phyloP scores from a whole-genome alignment of 2,329 filamentous ascomycete species.

The Exophiala sp. region DNA sequence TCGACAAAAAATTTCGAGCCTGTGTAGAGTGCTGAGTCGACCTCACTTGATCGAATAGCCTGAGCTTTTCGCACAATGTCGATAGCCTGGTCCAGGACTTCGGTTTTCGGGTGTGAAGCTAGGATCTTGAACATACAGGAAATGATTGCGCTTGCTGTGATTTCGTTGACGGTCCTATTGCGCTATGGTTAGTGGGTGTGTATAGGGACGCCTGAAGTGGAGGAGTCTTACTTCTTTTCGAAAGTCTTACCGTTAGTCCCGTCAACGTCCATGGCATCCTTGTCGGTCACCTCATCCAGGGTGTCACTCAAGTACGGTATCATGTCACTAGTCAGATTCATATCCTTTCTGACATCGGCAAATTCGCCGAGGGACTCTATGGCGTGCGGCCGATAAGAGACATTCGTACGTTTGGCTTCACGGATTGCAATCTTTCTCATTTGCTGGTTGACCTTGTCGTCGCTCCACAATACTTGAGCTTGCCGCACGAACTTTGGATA shows the following conservation, averaged over 20 bases:
- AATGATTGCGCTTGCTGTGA: conserved; percentile 19
- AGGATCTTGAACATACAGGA: conserved; percentile 26
- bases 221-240: conserved; percentile 17
- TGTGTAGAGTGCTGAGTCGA: conserved; percentile 23
- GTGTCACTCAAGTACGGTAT: conserved; percentile 51
- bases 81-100: conserved; percentile 20
- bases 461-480: conserved; percentile 56
- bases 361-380: conserved; percentile 70
- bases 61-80: conserved; percentile 18
- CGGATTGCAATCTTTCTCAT: conserved; percentile 75
- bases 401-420: conserved; percentile 89
- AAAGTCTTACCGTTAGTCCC: conserved; percentile 30
- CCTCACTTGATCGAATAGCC: conserved; percentile 3
- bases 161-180: conserved; percentile 13
- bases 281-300: conserved; percentile 55
- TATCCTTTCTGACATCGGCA: conserved; percentile 62
- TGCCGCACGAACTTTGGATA: conserved; percentile 74
- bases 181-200: conserved; percentile 9
- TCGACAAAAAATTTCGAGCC: conserved; percentile 20
- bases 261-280: conserved; percentile 66
- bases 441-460: conserved; percentile 56
- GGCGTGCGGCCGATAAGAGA: conserved; percentile 74
- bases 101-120: conserved; percentile 9
- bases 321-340: conserved; percentile 67
- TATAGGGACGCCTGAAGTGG: conserved; percentile 8